Evolutionary conservation across 257 asterid species (phyloP), one percentile per base, ranked within the genome.

Genomic region (Ballota nigra): DNA sequence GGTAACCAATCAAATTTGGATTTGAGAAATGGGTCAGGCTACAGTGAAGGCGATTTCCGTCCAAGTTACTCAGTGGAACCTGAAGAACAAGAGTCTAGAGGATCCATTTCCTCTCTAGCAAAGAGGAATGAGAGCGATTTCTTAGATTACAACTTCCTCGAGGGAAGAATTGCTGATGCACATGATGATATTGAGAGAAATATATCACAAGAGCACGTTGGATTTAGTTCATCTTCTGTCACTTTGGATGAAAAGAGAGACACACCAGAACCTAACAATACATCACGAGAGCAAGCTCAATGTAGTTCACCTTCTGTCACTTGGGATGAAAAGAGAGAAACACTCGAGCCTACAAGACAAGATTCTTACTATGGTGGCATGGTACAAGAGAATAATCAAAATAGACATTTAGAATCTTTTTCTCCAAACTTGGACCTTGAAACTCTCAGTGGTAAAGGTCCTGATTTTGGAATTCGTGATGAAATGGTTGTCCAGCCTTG

Each of bases 171-270:
- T 73, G 73, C 83, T 19, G 82, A 80, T 78, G 72, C 59, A 18
- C 78, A 69, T 75, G 91, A 80, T 74, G 85, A 81, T 74, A 68
- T 63, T 71, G 79, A 41, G 62, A 80, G 41, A 62, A 62, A 62
- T 18, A 9, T 34, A 62, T 62, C 68, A 18, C 68, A 62, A 60
- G 94, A 85, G 79, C 89, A 77, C 69, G 83, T 78, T 77, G 38
- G 73, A 57, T 77, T 78, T 77, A 75, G 77, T 73, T 82, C 92
- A 56, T 83, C 92, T 24, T 81, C 80, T 68, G 86, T 77, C 78
- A 76, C 84, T 5, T 83, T 89, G 84, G 83, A 89, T 71, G 88
- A 76, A 78, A 85, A 80, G 81, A 72, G 73, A 69, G 89, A 86
- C 29, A 53, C 28, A 19, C 28, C 60, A 8, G 60, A 53, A 20